Evolutionary conservation across 768 basidiomycete genomes (phyloP).

Genomic region (Cystofilobasidium macerans): DNA sequence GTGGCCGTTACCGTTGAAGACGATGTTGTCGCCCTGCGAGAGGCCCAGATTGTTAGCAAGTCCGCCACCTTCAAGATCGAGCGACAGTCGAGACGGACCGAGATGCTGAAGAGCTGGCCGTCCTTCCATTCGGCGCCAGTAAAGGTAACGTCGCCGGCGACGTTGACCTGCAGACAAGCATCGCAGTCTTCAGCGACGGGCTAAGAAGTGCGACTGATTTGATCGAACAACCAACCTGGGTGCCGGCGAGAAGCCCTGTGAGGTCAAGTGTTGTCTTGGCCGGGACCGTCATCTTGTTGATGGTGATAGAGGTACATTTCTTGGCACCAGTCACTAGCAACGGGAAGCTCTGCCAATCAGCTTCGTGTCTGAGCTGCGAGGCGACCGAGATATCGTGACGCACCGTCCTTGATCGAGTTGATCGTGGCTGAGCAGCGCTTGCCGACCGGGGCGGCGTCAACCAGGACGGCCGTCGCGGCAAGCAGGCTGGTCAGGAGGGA

Average conservation of each 20-base stretch:
- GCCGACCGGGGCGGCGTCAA: conserved; percentile 10
- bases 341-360: no score
- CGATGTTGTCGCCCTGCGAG: conserved; percentile 12
- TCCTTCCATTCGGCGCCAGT: conserved; percentile 41
- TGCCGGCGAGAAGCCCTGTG: conserved; percentile 41
- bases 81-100: no score
- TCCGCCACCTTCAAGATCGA: no score
- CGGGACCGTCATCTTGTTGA: conserved; percentile 33
- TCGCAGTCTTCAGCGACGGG: no score
- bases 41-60: no score
- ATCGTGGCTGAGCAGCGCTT: conserved; percentile 45
- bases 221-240: no score
- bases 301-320: not conserved
- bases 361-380: no score
- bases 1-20: conserved; percentile 42
- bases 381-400: conserved; percentile 27
- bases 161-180: conserved; percentile 54
- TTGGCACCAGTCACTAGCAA: not conserved
- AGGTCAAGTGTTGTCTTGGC: conserved; percentile 48
- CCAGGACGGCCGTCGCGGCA: not conserved
- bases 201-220: no score
- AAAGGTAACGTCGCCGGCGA: conserved; percentile 53
- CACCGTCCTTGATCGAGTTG: conserved; percentile 47
- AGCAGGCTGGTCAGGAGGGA: not conserved
- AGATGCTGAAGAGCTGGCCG: conserved; percentile 27